Conservation (phyloP, 148 eudicot species). For the Camellia lanceoleosa region DNA sequence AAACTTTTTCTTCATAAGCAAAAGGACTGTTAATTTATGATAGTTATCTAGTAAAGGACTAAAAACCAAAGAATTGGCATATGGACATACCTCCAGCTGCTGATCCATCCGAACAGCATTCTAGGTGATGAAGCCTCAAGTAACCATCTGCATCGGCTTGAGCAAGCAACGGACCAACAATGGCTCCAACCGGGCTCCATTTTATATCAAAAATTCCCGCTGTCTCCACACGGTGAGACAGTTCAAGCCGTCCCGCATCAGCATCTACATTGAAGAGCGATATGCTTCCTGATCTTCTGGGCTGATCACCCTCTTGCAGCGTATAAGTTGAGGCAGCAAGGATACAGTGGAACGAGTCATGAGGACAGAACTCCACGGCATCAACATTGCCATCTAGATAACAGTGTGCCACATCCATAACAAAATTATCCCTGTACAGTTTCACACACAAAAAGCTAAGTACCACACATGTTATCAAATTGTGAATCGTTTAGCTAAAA, state of each 20-base stretch:
- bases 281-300: slow-evolving; percentile 64
- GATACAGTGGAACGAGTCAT: slow-evolving; percentile 48
- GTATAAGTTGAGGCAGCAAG: slow-evolving; percentile 82
- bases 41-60: background rate
- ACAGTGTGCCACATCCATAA: slow-evolving; percentile 61
- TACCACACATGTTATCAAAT: no score
- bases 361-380: slow-evolving; percentile 90
- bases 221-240: slow-evolving; percentile 51
- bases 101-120: slow-evolving; percentile 29
- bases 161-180: slow-evolving; percentile 55
- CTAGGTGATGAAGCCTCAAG: slow-evolving; percentile 52
- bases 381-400: slow-evolving; percentile 77
- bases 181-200: slow-evolving; percentile 58
- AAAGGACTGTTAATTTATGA: background rate
- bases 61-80: background rate
- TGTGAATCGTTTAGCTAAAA: no score
- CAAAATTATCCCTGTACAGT: background rate
- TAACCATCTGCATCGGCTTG: slow-evolving; percentile 94
- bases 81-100: slow-evolving; percentile 31
- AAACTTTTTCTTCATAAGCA: no score
- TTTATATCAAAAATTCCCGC: slow-evolving; percentile 84
- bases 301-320: slow-evolving; percentile 64
- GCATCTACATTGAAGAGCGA: slow-evolving; percentile 69
- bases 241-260: slow-evolving; percentile 33
- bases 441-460: background rate